A percentile compares a stretch with the other conserved stretches of the same genome.
Evolutionary conservation across 2,329 filamentous ascomycete genomes (phyloP).

Genomic region (Fusarium tjaetaba): DNA sequence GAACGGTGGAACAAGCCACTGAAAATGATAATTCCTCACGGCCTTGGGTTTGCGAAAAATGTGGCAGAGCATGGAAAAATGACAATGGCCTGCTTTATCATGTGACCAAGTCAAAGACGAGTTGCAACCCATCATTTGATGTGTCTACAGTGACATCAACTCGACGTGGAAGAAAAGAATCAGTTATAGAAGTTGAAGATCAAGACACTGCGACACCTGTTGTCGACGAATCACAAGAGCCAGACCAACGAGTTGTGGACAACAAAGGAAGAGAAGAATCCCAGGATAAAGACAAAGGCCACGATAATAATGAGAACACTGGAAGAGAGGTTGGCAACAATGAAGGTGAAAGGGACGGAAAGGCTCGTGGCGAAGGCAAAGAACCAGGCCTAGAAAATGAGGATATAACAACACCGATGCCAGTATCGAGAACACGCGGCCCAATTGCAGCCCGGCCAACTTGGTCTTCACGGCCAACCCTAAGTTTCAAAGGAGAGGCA

Average conservation of each 20-base stretch:
- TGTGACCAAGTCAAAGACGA: constrained; percentile 61
- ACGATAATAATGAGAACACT: background rate
- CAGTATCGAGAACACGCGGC: constrained; percentile 20
- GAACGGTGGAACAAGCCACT: constrained; percentile 3
- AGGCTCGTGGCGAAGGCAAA: background rate
- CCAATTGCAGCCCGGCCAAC: constrained; percentile 28
- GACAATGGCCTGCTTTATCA: constrained; percentile 68
- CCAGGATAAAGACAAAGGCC: background rate
- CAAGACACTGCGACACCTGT: background rate
- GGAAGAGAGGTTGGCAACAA: background rate
- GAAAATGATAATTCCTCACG: constrained; percentile 38
- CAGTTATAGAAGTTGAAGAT: constrained; percentile 14
- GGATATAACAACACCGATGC: background rate
- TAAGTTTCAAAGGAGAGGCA: constrained; percentile 35
- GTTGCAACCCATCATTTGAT: constrained; percentile 61
- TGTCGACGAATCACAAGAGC: background rate
- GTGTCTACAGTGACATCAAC: constrained; percentile 14
- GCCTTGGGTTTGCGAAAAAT: constrained; percentile 61
- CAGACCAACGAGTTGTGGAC: background rate
- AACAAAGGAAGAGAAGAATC: background rate
- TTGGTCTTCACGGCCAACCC: constrained; percentile 33
- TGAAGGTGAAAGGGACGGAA: background rate
- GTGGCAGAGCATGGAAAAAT: constrained; percentile 66
- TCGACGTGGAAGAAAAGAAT: constrained; percentile 29
- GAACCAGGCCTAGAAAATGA: background rate